Evolutionary conservation across 768 basidiomycete species (phyloP), one percentile per base, ranked within the genome.

Genomic region (Trametes cubensis): DNA sequence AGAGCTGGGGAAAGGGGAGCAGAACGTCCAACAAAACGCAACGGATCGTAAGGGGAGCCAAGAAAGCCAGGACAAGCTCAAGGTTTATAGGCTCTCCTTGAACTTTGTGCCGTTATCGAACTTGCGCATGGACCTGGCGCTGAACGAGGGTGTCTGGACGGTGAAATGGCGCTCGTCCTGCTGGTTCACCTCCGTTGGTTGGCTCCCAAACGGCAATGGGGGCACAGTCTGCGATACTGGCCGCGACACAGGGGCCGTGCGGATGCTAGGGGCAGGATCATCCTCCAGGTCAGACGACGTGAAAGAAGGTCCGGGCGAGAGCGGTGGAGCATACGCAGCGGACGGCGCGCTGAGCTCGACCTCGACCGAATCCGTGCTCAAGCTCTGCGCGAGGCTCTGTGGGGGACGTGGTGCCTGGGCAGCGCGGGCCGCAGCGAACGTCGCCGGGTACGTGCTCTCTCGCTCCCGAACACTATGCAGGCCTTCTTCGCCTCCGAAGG

Each of bases 91-190:
- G 41, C 58, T 59, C 59, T 73, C 72, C 63, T 64, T 71, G 69
- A 73, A 73, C 60, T 71, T 70, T 23, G 71, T 72, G 1, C 72
- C 72, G 52, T 65, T 68, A n/a, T 70, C 66, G 59, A 71, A 71
- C 57, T 67, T 72, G 17, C 67, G 66, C 66, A 73, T 68, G 30
- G 71, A 66, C 25, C 58, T 63, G 4, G 65, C 39, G 28, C 64
- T 59, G 23, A 54, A 45, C 17, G 50, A 47, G 3, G 60, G 65
- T 4, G 66, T 60, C 48, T 63, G 66, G 28, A 66, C 62, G 1
- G 69, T 66, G 48, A 68, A 68, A 26, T 66, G 46, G 15, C 58
- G 50, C 7, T 60, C 65, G 18, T 63, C 66, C 3, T 53, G 62
- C 28, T 28, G 49, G n/a, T 40, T 18, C 26, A 58, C 28, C 38